phyloP scores from a whole-genome alignment of 148 eudicot species.

The Rhododendron kiyosumense region DNA sequence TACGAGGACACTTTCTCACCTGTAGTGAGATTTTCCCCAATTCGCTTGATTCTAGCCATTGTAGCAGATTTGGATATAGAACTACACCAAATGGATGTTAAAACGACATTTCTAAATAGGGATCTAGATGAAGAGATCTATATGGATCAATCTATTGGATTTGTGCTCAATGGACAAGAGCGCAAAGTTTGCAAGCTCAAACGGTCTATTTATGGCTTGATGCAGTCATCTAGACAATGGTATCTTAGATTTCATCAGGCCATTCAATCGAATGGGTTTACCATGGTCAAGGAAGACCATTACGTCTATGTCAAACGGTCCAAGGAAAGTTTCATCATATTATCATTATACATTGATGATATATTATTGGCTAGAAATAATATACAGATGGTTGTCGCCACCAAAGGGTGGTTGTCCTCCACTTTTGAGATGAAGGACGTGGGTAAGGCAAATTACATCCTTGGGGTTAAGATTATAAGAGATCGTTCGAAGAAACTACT shows the following conservation, averaged over 20 bases:
- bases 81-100: not conserved
- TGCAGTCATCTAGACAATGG: not conserved
- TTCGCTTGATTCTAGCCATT: not conserved
- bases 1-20: not conserved
- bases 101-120: not conserved
- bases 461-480: not conserved
- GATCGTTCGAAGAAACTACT: not conserved
- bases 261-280: not conserved
- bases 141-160: not conserved
- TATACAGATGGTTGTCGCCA: not conserved
- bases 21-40: not conserved
- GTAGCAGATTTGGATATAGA: not conserved
- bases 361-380: not conserved
- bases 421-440: not conserved
- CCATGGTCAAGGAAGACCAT: not conserved
- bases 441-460: not conserved
- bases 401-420: not conserved
- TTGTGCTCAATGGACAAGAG: not conserved
- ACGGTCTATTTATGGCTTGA: not conserved
- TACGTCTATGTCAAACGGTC: not conserved
- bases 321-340: not conserved
- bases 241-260: not conserved
- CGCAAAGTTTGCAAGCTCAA: not conserved
- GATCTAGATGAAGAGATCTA: constrained; percentile 5
- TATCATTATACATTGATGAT: not conserved